A percentile compares a stretch with the other conserved stretches of the same genome.
phyloP scores from a whole-genome alignment of 257 asterid genomes.

The Salvia rosmarinus region DNA sequence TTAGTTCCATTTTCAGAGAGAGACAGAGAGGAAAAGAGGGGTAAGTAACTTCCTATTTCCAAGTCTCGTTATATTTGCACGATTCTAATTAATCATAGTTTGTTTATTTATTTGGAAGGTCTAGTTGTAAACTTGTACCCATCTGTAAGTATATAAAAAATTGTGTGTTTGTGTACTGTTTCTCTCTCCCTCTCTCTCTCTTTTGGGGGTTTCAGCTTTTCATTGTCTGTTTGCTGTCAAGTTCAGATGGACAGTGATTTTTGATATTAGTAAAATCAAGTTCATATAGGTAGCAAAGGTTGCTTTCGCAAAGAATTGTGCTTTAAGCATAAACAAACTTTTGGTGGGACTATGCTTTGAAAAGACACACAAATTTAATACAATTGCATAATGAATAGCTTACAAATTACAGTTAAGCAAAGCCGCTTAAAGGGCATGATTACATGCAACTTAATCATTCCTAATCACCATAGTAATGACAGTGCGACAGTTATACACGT shows the following conservation, averaged over 20 bases:
- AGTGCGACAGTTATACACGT: constrained; percentile 3
- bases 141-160: constrained; percentile 50
- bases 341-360: constrained; percentile 43
- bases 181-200: background rate
- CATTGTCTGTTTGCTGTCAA: constrained; percentile 34
- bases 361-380: constrained; percentile 26
- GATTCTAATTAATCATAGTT: constrained; percentile 37
- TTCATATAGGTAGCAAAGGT: constrained; percentile 31
- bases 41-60: constrained; percentile 58
- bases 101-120: constrained; percentile 55
- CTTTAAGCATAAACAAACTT: constrained; percentile 62
- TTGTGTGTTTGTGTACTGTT: constrained; percentile 43
- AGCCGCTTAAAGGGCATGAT: constrained; percentile 44
- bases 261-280: constrained; percentile 6
- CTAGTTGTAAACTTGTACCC: constrained; percentile 52
- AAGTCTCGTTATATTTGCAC: constrained; percentile 43
- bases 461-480: constrained; percentile 26
- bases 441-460: constrained; percentile 40
- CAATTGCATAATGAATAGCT: constrained; percentile 19
- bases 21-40: constrained; percentile 51
- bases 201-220: background rate
- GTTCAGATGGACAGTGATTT: constrained; percentile 15
- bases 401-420: constrained; percentile 42
- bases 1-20: constrained; percentile 33
- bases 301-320: constrained; percentile 52